These are phyloP conservation scores for Iberis pinnata DNA, from an alignment of 345 rosid species.

Conservation along the genomic window DNA sequence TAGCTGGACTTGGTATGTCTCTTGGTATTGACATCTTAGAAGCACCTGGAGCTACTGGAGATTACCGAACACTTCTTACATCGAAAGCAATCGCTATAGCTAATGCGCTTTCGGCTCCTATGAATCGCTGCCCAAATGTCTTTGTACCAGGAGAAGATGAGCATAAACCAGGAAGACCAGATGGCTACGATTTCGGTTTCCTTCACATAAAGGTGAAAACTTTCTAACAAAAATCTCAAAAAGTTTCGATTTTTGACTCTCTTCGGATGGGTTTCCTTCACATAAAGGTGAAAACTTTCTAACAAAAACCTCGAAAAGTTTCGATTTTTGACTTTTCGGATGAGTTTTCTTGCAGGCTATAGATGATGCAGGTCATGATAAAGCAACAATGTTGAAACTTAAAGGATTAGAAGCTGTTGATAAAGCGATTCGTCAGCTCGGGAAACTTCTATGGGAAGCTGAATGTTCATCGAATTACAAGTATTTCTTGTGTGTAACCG, in stretches of 20 bases:
- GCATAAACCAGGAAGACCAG: slow-evolving; percentile 58
- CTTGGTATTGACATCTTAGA: slow-evolving; percentile 86
- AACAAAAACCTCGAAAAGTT: background rate
- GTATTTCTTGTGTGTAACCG: slow-evolving; percentile 72
- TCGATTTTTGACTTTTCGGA: background rate
- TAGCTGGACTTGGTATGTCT: slow-evolving; percentile 89
- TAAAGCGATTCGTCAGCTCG: slow-evolving; percentile 69
- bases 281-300: too few species aligned
- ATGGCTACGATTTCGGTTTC: slow-evolving; percentile 92
- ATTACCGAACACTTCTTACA: slow-evolving; percentile 78
- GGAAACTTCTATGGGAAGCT: slow-evolving; percentile 77
- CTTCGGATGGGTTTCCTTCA: background rate
- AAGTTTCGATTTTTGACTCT: background rate
- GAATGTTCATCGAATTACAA: slow-evolving; percentile 52
- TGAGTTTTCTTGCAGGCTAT: slow-evolving; percentile 49
- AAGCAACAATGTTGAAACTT: slow-evolving; percentile 75
- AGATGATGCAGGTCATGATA: slow-evolving; percentile 98
- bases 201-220: slow-evolving; percentile 78
- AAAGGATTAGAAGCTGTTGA: slow-evolving; percentile 83
- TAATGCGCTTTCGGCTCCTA: slow-evolving; percentile 72
- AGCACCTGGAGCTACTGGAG: slow-evolving; percentile 95
- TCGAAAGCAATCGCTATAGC: slow-evolving; percentile 77
- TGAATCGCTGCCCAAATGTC: slow-evolving; percentile 48
- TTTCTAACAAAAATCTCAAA: background rate
- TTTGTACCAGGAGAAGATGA: slow-evolving; percentile 88